Conservation (phyloP, 257 asterid genomes). For the Capsicum rhomboideum region DNA sequence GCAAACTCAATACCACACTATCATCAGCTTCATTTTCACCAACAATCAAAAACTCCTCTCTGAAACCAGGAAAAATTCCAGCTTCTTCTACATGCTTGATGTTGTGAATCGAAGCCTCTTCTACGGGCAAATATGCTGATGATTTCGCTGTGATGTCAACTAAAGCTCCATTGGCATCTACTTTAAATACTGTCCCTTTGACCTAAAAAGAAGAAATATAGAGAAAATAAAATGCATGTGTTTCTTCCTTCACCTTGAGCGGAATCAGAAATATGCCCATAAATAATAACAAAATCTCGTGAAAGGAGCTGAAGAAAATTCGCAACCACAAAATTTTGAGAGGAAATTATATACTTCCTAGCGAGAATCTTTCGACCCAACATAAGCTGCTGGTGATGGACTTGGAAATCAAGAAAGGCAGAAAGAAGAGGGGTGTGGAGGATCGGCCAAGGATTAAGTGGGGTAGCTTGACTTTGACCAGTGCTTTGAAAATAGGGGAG, state of each 20-base stretch:
- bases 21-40: constrained; percentile 79
- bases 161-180: constrained; percentile 78
- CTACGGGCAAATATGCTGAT: constrained; percentile 77
- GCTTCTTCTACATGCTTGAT: constrained; percentile 76
- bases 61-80: constrained; percentile 75
- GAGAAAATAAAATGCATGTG: neutral
- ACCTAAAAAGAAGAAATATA: constrained; percentile 33
- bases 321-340: neutral
- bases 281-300: neutral
- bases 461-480: too few species aligned
- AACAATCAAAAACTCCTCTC: constrained; percentile 68
- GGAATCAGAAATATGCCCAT: neutral
- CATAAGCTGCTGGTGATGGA: too few species aligned
- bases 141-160: constrained; percentile 94
- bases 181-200: constrained; percentile 64
- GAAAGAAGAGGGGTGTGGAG: too few species aligned
- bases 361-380: too few species aligned
- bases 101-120: constrained; percentile 74
- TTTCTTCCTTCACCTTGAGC: neutral
- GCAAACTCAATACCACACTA: constrained; percentile 80
- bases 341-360: neutral
- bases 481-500: too few species aligned
- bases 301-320: neutral
- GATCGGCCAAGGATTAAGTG: too few species aligned
- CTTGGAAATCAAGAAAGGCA: too few species aligned